Evolutionary conservation across 768 basidiomycete species (phyloP), one percentile per base, ranked within the genome.

Genomic region (Lentinula sp.): DNA sequence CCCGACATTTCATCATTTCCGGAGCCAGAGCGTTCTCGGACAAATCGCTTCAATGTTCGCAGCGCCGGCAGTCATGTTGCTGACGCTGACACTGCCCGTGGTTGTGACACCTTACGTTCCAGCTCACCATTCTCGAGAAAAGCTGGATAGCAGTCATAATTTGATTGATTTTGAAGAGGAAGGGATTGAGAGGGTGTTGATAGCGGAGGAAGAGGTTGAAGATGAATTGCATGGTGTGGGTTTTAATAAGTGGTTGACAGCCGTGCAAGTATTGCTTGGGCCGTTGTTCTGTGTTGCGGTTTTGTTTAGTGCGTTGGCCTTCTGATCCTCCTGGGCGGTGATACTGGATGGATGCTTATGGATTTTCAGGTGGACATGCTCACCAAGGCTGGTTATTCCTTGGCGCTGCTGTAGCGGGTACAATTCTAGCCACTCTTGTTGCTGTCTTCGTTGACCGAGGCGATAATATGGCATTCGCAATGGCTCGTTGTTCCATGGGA

Each of bases 81-180:
- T 99, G 53, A 98, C 95, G 0, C 64, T 98, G 18, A 98, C 96
- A 0, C 76, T 98, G 9, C 95, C 95, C 4, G 95, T 99, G 11
- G 93, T 95, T 16, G 83, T 91, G 32, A 85, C 79, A 9, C 80
- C 84, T 3, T 85, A 85, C 65, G 67, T 76, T 2, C 64, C 66
- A 21, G 50, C 66, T 31, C 68, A 67, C 16, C 61, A 65, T 15
- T 67, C 76, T 3, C 70, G 67, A 11, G 83, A 85, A 66, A 83
- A 82, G 68, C 57, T 65, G n/a, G 68, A 68, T 35, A 69, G 64
- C 7, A 82, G 82, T 39, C 73, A 74, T 16, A 76, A 77, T 10
- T 73, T 91, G 18, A 76, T 86, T 10, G 86, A 86, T 60, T 88
- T 91, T 67, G 89, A 91, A 67, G 88, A 89, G 70, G 86, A 93